A percentile compares a stretch with the other conserved stretches of the same genome.
These are phyloP conservation scores for Colletotrichum sp. DNA, from an alignment of 2,329 filamentous ascomycete genomes.

Conservation along the genomic window DNA sequence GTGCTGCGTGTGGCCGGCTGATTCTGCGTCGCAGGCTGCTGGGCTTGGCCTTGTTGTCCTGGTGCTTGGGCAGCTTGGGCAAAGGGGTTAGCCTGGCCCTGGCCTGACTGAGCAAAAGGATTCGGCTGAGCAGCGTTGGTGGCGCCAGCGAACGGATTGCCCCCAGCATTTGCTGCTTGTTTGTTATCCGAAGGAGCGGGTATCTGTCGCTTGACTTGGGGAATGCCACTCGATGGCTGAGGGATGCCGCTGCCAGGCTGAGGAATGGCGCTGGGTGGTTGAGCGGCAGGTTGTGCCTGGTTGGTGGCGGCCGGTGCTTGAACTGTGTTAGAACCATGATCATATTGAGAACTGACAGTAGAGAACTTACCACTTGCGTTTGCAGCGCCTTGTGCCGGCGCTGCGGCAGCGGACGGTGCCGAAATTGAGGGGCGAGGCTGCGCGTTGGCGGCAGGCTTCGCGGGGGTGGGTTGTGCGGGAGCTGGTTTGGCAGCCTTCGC, in stretches of 20 bases:
- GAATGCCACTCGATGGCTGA: neutral
- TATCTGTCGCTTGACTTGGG: slow-evolving; percentile 13
- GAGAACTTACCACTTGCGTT: slow-evolving; percentile 14
- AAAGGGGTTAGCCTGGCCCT: slow-evolving; percentile 17
- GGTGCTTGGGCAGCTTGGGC: slow-evolving; percentile 1
- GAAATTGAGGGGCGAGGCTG: slow-evolving; percentile 14
- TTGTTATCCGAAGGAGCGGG: neutral
- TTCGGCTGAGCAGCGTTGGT: neutral
- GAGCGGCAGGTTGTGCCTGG: neutral
- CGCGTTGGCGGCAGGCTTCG: slow-evolving; percentile 7
- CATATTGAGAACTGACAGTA: slow-evolving; percentile 6
- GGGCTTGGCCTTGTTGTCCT: slow-evolving; percentile 2
- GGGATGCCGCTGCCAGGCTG: slow-evolving; percentile 2
- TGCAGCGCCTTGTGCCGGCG: slow-evolving; percentile 22
- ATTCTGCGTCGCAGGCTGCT: neutral
- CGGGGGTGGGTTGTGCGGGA: slow-evolving; percentile 23
- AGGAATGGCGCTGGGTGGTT: neutral
- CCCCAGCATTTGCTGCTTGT: neutral
- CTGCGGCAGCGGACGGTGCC: neutral
- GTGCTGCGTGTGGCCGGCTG: slow-evolving; percentile 16
- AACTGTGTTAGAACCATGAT: neutral
- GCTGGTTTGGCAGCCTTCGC: slow-evolving; percentile 60
- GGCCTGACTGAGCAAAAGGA: neutral
- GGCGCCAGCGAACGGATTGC: slow-evolving; percentile 15
- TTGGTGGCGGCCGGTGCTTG: neutral